Percentiles rank a stretch among this genome's conserved stretches.
Evolutionary conservation across 2,329 filamentous ascomycete species (phyloP).

Genomic region (Apiospora marii): DNA sequence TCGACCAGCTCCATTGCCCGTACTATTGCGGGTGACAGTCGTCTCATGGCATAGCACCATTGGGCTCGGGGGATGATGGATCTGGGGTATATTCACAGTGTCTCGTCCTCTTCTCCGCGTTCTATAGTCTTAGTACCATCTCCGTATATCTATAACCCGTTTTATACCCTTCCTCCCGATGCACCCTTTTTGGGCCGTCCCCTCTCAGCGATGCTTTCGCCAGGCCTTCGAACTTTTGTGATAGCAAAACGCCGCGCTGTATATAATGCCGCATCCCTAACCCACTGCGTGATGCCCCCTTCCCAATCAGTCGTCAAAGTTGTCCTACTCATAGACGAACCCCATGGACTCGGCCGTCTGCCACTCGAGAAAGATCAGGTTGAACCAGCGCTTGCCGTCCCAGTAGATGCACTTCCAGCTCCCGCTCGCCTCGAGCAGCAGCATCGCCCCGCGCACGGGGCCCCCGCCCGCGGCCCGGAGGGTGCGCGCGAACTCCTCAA

Average conservation of each 20-base stretch:
- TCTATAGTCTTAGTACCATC: background rate
- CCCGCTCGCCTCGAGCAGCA: constrained; percentile 29
- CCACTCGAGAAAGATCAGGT: constrained; percentile 35
- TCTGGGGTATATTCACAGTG: background rate
- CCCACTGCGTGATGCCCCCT: too few species aligned
- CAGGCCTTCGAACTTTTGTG: background rate
- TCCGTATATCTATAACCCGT: background rate
- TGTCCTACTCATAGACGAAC: constrained; percentile 3
- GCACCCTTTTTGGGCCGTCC: background rate
- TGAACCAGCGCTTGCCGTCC: constrained; percentile 34
- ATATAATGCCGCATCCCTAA: background rate
- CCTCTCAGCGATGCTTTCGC: background rate
- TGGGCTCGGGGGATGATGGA: background rate
- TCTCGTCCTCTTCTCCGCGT: background rate
- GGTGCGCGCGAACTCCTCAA: constrained; percentile 29
- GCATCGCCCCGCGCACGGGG: constrained; percentile 27
- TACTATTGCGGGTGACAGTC: background rate
- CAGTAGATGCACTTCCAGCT: constrained; percentile 34
- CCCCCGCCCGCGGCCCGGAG: background rate
- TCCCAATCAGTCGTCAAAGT: background rate
- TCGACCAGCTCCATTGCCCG: background rate
- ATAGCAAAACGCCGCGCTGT: background rate
- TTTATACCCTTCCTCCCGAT: background rate
- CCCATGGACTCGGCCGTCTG: constrained; percentile 33
- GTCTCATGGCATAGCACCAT: background rate